phyloP scores from a whole-genome alignment of 805 yeast species.

The Ogataea salicorniae region DNA sequence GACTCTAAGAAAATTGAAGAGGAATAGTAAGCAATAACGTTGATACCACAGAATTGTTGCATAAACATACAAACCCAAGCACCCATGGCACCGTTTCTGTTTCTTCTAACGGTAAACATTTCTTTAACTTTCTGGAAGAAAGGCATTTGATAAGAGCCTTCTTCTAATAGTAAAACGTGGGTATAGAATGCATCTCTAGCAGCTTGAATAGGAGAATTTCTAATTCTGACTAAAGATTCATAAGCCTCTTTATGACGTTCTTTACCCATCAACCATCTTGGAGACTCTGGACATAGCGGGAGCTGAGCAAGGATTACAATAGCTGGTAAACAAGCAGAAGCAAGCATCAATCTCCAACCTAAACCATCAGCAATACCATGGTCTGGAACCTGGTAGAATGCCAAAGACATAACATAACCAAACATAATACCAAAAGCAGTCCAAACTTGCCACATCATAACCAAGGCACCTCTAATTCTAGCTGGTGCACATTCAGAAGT shows the following conservation, averaged over 20 bases:
- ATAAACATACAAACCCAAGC: conserved; percentile 80
- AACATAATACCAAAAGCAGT: conserved; percentile 72
- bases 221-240: conserved; percentile 42
- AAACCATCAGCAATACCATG: conserved; percentile 45
- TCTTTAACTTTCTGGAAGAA: conserved; percentile 45
- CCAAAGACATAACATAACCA: conserved; percentile 62
- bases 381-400: conserved; percentile 51
- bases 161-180: conserved; percentile 59
- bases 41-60: conserved; percentile 91
- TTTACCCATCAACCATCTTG: conserved; percentile 75
- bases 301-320: conserved; percentile 53
- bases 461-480: conserved; percentile 58
- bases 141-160: conserved; percentile 45
- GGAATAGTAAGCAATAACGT: conserved; percentile 82
- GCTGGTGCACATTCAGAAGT: conserved; percentile 63
- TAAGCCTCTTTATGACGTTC: conserved; percentile 56
- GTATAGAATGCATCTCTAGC: conserved; percentile 71
- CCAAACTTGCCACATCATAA: conserved; percentile 73
- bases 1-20: conserved; percentile 69
- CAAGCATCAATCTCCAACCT: conserved; percentile 69
- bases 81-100: conserved; percentile 76
- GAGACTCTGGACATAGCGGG: conserved; percentile 69
- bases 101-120: conserved; percentile 68
- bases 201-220: conserved; percentile 51
- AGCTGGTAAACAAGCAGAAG: conserved; percentile 65